A percentile compares a stretch with the other conserved stretches of the same genome.
phyloP scores from a whole-genome alignment of 2,329 filamentous ascomycete species.

The Ustulina deusta region DNA sequence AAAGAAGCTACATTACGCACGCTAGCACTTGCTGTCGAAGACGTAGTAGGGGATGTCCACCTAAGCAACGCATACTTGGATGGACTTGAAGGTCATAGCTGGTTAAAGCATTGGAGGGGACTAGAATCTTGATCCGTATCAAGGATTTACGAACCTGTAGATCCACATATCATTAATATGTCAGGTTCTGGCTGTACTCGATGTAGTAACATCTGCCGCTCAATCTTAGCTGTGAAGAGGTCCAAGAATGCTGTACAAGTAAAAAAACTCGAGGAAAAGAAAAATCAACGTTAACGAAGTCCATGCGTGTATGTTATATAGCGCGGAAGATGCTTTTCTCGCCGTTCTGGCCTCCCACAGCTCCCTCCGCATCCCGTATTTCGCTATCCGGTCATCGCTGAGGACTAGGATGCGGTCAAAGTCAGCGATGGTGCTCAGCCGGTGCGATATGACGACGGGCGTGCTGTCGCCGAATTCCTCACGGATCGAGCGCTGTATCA shows the following conservation, averaged over 20 bases:
- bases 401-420: slow-evolving; percentile 81
- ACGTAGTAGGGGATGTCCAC: slow-evolving; percentile 4
- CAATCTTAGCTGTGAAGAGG: too few species aligned
- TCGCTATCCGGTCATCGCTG: slow-evolving; percentile 73
- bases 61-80: slow-evolving; percentile 1
- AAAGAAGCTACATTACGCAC: slow-evolving; percentile 8
- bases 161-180: background rate
- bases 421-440: slow-evolving; percentile 80
- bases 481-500: slow-evolving; percentile 79
- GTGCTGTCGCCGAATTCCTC: slow-evolving; percentile 76
- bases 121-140: background rate
- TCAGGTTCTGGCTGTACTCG: too few species aligned
- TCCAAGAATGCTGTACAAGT: too few species aligned
- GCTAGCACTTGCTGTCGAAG: slow-evolving; percentile 15
- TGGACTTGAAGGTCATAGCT: slow-evolving; percentile 9
- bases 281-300: too few species aligned
- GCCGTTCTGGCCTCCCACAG: slow-evolving; percentile 61
- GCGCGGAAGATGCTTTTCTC: slow-evolving; percentile 37
- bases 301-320: too few species aligned
- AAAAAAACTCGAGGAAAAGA: too few species aligned
- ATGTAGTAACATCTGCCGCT: too few species aligned
- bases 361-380: slow-evolving; percentile 74
- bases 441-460: slow-evolving; percentile 79
- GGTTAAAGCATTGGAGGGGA: slow-evolving; percentile 6
- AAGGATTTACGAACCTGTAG: background rate